Conservation (phyloP, 305 asterid species). For the Solanum hybrid region DNA sequence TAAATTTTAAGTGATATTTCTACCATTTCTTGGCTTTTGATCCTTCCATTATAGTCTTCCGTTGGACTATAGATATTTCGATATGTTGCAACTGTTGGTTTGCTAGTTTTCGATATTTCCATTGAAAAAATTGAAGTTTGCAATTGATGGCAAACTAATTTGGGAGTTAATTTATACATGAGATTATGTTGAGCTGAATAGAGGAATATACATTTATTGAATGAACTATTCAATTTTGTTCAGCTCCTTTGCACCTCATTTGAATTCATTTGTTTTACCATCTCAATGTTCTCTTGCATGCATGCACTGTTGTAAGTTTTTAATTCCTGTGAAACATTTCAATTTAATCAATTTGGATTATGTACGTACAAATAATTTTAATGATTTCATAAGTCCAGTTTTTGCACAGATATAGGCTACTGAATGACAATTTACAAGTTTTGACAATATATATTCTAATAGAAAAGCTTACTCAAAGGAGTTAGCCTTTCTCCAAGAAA, state of each 20-base stretch:
- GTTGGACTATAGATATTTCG: background rate
- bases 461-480: background rate
- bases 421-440: background rate
- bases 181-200: background rate
- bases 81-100: background rate
- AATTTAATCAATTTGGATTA: background rate
- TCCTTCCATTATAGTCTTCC: background rate
- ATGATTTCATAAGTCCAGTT: background rate
- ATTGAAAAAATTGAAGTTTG: background rate
- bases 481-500: background rate
- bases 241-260: background rate
- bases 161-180: background rate
- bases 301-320: background rate
- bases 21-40: background rate
- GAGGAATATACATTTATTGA: background rate
- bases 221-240: background rate
- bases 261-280: background rate
- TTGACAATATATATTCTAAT: background rate
- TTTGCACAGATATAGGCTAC: background rate
- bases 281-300: background rate
- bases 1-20: background rate
- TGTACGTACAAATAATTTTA: background rate
- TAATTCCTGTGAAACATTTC: background rate
- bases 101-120: background rate
- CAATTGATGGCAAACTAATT: background rate